Conservation (phyloP, 768 basidiomycete genomes). For the Mycena olivaceomarginata region DNA sequence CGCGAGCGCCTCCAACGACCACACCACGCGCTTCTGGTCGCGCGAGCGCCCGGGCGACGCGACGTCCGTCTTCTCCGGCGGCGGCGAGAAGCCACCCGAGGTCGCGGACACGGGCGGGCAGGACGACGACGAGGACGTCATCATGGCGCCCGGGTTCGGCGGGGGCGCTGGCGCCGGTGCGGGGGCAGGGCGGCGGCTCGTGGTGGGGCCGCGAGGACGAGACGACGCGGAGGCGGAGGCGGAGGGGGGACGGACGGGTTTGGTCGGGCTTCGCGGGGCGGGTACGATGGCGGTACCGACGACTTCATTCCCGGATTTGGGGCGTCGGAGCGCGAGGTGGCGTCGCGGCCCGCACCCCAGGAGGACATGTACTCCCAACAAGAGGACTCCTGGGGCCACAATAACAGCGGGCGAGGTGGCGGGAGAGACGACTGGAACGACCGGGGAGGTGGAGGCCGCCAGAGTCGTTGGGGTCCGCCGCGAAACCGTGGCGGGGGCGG, state of each 20-base stretch:
- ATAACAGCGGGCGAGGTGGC: constrained; percentile 53
- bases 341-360: constrained; percentile 51
- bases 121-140: constrained; percentile 83
- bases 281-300: constrained; percentile 61
- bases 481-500: constrained; percentile 53
- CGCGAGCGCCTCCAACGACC: constrained; percentile 96
- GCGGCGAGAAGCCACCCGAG: constrained; percentile 91
- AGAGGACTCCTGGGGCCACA: constrained; percentile 66
- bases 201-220: constrained; percentile 48
- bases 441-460: constrained; percentile 56
- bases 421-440: constrained; percentile 55
- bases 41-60: constrained; percentile 92
- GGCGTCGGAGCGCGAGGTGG: constrained; percentile 47
- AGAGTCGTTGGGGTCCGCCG: constrained; percentile 50
- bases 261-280: constrained; percentile 39
- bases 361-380: constrained; percentile 57
- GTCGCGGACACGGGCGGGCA: constrained; percentile 72
- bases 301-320: constrained; percentile 83
- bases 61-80: constrained; percentile 84
- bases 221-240: constrained; percentile 43
- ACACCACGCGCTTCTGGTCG: constrained; percentile 99
- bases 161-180: constrained; percentile 47
- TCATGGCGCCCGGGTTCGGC: constrained; percentile 85
- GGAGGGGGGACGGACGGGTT: constrained; percentile 50
- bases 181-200: constrained; percentile 28